Conservation (phyloP, 116 monocot genomes). For the Phalaenopsis hybrid region DNA sequence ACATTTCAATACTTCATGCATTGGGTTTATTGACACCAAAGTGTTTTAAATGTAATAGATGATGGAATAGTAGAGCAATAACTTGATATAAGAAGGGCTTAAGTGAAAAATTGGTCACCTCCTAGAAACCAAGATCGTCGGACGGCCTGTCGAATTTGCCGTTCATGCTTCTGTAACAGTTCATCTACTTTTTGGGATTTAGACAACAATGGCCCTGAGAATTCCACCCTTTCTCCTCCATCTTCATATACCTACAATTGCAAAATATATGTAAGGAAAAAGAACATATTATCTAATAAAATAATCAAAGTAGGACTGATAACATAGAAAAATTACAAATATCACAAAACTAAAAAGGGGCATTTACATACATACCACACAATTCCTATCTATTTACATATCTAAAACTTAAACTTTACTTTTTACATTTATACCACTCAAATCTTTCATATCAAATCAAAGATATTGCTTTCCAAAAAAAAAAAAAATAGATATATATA, state of each 20-base stretch:
- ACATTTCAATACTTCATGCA: too few species aligned
- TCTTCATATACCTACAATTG: slow-evolving; percentile 34
- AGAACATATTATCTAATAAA: background rate
- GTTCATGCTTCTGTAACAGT: slow-evolving; percentile 65
- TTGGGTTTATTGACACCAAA: too few species aligned
- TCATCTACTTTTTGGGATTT: slow-evolving; percentile 73
- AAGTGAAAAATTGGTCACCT: slow-evolving; percentile 35
- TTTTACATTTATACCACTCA: too few species aligned
- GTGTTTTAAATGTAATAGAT: too few species aligned
- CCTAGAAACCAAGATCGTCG: slow-evolving; percentile 67
- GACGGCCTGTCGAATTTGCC: slow-evolving; percentile 63
- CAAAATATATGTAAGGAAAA: background rate
- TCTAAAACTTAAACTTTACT: too few species aligned
- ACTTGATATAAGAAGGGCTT: background rate
- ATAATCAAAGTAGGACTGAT: background rate
- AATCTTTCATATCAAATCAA: too few species aligned
- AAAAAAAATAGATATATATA: too few species aligned
- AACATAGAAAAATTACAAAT: background rate
- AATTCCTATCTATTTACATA: too few species aligned
- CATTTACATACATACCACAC: too few species aligned
- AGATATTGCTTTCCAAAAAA: too few species aligned
- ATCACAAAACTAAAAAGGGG: background rate
- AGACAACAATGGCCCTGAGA: slow-evolving; percentile 73
- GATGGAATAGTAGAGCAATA: too few species aligned
- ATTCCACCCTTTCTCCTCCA: slow-evolving; percentile 70